phyloP scores from a whole-genome alignment of 345 rosid genomes.

The Syzygium jambos region DNA sequence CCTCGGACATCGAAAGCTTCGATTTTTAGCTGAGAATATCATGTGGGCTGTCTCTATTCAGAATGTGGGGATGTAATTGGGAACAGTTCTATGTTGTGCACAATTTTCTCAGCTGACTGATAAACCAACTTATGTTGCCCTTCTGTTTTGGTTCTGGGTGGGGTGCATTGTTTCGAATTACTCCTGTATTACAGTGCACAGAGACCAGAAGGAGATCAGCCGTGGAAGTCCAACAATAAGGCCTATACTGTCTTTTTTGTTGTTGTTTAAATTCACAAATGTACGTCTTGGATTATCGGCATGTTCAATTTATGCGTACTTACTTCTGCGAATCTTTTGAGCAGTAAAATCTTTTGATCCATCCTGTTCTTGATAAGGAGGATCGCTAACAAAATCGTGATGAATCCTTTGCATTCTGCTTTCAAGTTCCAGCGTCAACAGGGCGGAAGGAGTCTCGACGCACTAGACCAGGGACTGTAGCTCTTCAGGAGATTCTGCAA shows the following conservation, averaged over 20 bases:
- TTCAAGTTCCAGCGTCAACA: background rate
- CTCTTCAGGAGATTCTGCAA: background rate
- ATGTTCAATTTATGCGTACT: background rate
- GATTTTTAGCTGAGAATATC: background rate
- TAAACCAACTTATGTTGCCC: background rate
- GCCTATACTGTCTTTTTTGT: background rate
- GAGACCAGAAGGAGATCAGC: background rate
- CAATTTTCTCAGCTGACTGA: background rate
- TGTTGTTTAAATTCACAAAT: background rate
- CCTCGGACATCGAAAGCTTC: background rate
- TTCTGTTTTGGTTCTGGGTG: background rate
- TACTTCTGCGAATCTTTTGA: background rate
- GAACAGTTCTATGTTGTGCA: background rate
- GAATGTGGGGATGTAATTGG: background rate
- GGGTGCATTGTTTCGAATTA: background rate
- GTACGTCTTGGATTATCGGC: background rate
- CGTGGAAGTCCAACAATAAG: background rate
- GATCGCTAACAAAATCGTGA: background rate
- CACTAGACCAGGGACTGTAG: background rate
- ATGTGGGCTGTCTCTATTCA: background rate
- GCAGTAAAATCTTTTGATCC: background rate
- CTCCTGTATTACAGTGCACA: background rate
- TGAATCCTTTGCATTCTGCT: background rate
- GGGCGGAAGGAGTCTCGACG: background rate
- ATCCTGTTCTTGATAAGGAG: background rate